These are phyloP conservation scores for Diaporthe sp. DNA, from an alignment of 2,329 filamentous ascomycete genomes.

Conservation along the genomic window DNA sequence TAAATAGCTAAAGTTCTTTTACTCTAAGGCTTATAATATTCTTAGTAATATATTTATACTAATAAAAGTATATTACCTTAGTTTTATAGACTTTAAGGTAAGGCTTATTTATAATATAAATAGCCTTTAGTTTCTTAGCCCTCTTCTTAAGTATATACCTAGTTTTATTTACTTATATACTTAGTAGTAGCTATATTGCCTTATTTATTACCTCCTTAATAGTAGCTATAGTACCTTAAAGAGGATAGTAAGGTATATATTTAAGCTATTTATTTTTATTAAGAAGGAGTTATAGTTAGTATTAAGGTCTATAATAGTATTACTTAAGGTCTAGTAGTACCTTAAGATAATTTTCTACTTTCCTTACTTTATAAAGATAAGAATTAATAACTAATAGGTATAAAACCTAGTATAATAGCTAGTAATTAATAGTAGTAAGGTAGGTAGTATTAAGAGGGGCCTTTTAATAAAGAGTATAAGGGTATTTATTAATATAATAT, in stretches of 20 bases:
- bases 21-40: background rate
- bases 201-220: background rate
- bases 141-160: background rate
- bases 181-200: background rate
- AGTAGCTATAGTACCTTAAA: background rate
- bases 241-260: rapidly evolving
- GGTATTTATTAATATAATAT: background rate
- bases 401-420: background rate
- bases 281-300: background rate
- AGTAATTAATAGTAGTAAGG: background rate
- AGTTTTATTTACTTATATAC: background rate
- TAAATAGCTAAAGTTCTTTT: background rate
- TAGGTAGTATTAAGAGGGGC: too few relatives aligned
- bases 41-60: background rate
- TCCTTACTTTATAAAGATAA: background rate
- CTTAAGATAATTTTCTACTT: background rate
- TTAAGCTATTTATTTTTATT: background rate
- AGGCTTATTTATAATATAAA: background rate
- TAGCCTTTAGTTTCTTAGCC: background rate
- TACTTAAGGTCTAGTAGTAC: background rate
- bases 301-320: background rate
- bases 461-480: background rate
- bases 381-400: background rate
- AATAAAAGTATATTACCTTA: background rate
- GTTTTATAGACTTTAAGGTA: background rate